phyloP scores from a whole-genome alignment of 1,139 yeast genomes.

The Scheffersomyces segobiensis region DNA sequence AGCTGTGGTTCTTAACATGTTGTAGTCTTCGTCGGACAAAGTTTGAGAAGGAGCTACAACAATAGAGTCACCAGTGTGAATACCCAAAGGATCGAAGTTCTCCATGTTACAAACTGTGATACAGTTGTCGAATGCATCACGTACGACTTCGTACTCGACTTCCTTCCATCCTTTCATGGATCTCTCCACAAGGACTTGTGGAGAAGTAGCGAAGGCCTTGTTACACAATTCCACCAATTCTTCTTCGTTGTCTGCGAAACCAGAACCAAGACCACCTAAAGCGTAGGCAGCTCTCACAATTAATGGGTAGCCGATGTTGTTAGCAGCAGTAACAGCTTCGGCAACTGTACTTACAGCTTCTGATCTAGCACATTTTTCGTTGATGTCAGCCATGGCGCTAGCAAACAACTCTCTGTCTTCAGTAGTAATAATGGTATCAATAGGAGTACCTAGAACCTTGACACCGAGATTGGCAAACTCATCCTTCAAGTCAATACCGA shows the following conservation, averaged over 20 bases:
- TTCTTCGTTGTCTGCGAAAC: constrained; percentile 88
- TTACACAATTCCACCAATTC: constrained; percentile 84
- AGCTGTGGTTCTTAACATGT: constrained; percentile 97
- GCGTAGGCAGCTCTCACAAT: constrained; percentile 98
- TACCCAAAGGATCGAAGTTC: constrained; percentile 97
- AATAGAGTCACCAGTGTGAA: constrained; percentile 98
- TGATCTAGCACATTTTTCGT: constrained; percentile 92
- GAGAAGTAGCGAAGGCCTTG: constrained; percentile 92
- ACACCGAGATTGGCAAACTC: constrained; percentile 92
- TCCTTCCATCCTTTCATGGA: constrained; percentile 99
- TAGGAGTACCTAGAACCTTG: constrained; percentile 93
- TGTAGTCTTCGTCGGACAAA: constrained; percentile 93
- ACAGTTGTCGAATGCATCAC: constrained; percentile 97
- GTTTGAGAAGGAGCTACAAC: constrained; percentile 99
- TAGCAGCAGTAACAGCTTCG: constrained; percentile 85
- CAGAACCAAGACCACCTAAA: constrained; percentile 97
- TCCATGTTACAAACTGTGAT: constrained; percentile 99
- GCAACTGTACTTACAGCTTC: constrained; percentile 77
- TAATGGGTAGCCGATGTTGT: constrained; percentile 89
- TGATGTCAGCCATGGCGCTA: constrained; percentile 89
- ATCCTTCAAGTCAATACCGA: constrained; percentile 93
- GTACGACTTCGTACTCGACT: constrained; percentile 97
- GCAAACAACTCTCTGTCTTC: constrained; percentile 98
- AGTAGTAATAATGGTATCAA: constrained; percentile 93
- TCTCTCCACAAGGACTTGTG: constrained; percentile 92